These are phyloP conservation scores for Fusarium compactum DNA, from an alignment of 2,329 filamentous ascomycete genomes.

Conservation along the genomic window DNA sequence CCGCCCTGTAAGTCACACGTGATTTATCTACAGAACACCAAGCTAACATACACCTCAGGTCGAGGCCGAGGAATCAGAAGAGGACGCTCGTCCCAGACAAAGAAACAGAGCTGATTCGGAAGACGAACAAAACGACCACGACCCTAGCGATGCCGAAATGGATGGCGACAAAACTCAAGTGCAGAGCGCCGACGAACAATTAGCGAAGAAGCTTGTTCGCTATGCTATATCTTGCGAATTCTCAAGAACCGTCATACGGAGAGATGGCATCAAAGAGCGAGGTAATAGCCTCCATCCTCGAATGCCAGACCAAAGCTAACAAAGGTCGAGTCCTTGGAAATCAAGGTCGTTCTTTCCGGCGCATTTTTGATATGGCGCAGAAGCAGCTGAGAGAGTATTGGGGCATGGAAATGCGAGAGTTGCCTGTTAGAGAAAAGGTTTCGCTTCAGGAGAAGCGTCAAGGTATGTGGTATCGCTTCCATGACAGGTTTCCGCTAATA, in stretches of 20 bases:
- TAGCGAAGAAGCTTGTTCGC: constrained; percentile 75
- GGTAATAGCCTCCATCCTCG: constrained; percentile 54
- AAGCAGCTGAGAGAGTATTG: constrained; percentile 76
- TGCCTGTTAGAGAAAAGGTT: constrained; percentile 84
- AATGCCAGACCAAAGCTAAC: constrained; percentile 11
- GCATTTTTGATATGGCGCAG: constrained; percentile 83
- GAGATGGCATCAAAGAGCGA: constrained; percentile 73
- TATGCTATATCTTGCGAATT: constrained; percentile 76
- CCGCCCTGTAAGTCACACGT: constrained; percentile 48
- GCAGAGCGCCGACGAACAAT: constrained; percentile 61
- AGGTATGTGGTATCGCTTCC: constrained; percentile 59
- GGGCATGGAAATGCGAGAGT: constrained; percentile 92
- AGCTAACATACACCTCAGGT: constrained; percentile 27
- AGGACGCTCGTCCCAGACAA: constrained; percentile 50
- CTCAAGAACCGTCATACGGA: constrained; percentile 68
- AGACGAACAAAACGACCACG: constrained; percentile 47
- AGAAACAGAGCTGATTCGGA: constrained; percentile 49
- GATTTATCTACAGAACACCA: constrained; percentile 14
- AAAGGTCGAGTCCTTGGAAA: constrained; percentile 74
- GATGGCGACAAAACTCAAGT: constrained; percentile 49
- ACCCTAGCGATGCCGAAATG: constrained; percentile 56
- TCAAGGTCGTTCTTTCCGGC: constrained; percentile 76
- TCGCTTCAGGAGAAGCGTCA: constrained; percentile 82
- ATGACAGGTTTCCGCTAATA: background rate
- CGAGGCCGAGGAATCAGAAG: constrained; percentile 51